Conservation (phyloP, 306 rosid genomes). For the Abrus pulchellus region DNA sequence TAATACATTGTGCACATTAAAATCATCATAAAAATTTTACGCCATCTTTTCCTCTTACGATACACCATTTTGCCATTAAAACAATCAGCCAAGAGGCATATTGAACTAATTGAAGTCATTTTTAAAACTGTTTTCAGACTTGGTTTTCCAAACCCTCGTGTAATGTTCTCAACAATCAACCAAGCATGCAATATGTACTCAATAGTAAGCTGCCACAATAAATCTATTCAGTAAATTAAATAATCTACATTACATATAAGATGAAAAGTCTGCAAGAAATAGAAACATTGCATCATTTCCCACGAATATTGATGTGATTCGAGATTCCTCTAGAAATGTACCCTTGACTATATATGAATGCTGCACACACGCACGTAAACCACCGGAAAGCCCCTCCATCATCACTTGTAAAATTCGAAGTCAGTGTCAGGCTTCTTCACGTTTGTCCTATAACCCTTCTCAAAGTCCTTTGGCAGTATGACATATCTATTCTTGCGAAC, state of each 20-base stretch:
- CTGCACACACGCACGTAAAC: not conserved
- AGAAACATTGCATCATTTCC: slow-evolving; percentile 26
- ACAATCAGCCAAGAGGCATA: not conserved
- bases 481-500: slow-evolving; percentile 96
- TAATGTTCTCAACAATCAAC: not conserved
- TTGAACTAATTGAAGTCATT: not conserved
- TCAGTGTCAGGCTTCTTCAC: slow-evolving; percentile 99
- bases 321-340: slow-evolving; percentile 40
- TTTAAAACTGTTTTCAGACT: not conserved
- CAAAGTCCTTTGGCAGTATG: slow-evolving; percentile 97
- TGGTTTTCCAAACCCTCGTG: not conserved
- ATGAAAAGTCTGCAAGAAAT: slow-evolving; percentile 29
- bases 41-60: too few relatives aligned
- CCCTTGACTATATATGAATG: slow-evolving; percentile 23
- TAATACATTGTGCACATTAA: too few relatives aligned
- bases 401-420: slow-evolving; percentile 97
- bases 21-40: too few relatives aligned
- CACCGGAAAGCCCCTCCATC: not conserved
- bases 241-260: slow-evolving; percentile 9
- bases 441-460: slow-evolving; percentile 95
- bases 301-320: slow-evolving; percentile 20
- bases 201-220: slow-evolving; percentile 16
- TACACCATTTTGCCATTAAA: not conserved
- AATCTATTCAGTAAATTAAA: slow-evolving; percentile 29
- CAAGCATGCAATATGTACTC: slow-evolving; percentile 3